Percentiles rank a stretch among this genome's conserved stretches.
Conservation (phyloP, 371 early-diverging fungal genomes). For the Blakeslea trispora region DNA sequence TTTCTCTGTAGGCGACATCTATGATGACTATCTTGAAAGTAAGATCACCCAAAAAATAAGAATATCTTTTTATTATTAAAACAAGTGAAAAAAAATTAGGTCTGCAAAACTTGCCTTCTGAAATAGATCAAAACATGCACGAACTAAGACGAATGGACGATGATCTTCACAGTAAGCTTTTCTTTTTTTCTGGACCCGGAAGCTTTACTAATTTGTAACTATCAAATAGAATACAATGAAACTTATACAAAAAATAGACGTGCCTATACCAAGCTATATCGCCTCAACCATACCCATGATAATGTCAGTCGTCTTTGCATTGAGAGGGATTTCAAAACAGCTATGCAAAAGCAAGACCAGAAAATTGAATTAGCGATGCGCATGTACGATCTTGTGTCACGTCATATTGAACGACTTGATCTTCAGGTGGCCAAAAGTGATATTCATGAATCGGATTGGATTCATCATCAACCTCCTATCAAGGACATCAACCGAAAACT, state of each 20-base stretch:
- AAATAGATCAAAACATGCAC: conserved; percentile 44
- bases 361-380: conserved; percentile 38
- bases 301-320: conserved; percentile 18
- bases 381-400: conserved; percentile 41
- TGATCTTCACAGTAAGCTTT: conserved; percentile 36
- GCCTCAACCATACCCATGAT: conserved; percentile 5
- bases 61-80: neutral
- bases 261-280: conserved; percentile 20
- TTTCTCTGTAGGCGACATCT: conserved; percentile 35
- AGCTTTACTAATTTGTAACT: too few species aligned
- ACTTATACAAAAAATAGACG: conserved; percentile 27
- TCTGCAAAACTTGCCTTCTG: conserved; percentile 39
- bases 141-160: conserved; percentile 42
- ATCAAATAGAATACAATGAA: conserved; percentile 19
- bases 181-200: too few species aligned
- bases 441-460: conserved; percentile 29
- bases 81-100: too few species aligned
- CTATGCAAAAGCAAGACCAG: conserved; percentile 40
- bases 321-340: conserved; percentile 34
- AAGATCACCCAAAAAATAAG: conserved; percentile 1
- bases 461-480: neutral
- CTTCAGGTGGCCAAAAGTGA: conserved; percentile 33
- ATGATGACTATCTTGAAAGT: conserved; percentile 43
- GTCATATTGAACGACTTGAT: conserved; percentile 39
- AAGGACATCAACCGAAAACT: too few species aligned